Percentiles rank a stretch among this genome's conserved stretches.
phyloP scores from a whole-genome alignment of 2,329 filamentous ascomycete species.

The Dactylellina leptospora region DNA sequence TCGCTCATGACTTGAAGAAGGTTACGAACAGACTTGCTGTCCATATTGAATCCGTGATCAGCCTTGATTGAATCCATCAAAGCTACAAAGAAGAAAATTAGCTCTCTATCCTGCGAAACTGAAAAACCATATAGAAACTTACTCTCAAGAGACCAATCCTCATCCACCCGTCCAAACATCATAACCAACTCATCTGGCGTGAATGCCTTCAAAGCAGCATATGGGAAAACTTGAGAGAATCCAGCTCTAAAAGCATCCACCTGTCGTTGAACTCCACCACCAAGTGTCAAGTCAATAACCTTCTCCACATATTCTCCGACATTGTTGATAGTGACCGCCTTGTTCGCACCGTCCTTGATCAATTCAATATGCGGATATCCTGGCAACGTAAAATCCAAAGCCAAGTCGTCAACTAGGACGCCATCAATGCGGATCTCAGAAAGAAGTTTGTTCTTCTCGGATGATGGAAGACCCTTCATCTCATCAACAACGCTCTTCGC shows the following conservation, averaged over 20 bases:
- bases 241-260: slow-evolving; percentile 89
- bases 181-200: slow-evolving; percentile 94
- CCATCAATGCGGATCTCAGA: slow-evolving; percentile 77
- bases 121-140: slow-evolving; percentile 62
- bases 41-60: slow-evolving; percentile 98
- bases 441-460: slow-evolving; percentile 75
- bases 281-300: slow-evolving; percentile 90
- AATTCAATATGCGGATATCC: slow-evolving; percentile 90
- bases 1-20: slow-evolving; percentile 94
- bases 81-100: slow-evolving; percentile 67
- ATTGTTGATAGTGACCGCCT: slow-evolving; percentile 84
- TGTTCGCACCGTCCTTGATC: slow-evolving; percentile 75
- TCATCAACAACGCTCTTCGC: slow-evolving; percentile 85
- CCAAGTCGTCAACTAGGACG: slow-evolving; percentile 82
- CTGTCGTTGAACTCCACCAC: slow-evolving; percentile 85
- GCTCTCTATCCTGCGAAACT: slow-evolving; percentile 36
- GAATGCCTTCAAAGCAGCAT: slow-evolving; percentile 88
- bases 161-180: slow-evolving; percentile 89
- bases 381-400: slow-evolving; percentile 92
- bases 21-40: slow-evolving; percentile 94
- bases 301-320: slow-evolving; percentile 87
- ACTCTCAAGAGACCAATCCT: slow-evolving; percentile 98
- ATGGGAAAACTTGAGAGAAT: slow-evolving; percentile 96
- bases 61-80: slow-evolving; percentile 98
- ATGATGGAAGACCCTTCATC: slow-evolving; percentile 70